Base-by-base conservation (phyloP, 768 basidiomycete genomes). In the Suillus occidentalis region DNA sequence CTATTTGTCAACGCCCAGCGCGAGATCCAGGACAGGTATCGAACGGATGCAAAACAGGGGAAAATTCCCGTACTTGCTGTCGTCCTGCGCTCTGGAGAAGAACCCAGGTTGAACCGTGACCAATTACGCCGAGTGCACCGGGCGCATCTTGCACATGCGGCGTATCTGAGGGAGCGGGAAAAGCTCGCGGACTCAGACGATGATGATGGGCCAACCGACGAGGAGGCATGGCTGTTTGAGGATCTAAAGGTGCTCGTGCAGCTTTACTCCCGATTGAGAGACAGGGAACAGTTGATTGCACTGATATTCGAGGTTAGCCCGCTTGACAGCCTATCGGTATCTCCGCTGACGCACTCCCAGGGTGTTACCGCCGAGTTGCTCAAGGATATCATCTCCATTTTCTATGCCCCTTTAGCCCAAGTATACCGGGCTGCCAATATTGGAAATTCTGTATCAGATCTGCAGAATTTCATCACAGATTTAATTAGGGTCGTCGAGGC, bases 381-480 rank as follows among this genome's bases (percentile, higher is more conserved):
- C 72, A 98, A 96, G 77, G 97, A 99, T 75, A 98, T 99, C 65
- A 94, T 99, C 71, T 98, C 97, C 22, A 99, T 99, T 65, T 99
- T 99, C 77, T 99, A 99, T 76, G 80, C 95, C 1, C 97, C 97
- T 2, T 81, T 99, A 31, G 97, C 97, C 2, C 94, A 97, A 72
- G 97, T 99, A 2, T 99, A 99, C 79, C 89, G 92, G 71, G 97
- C 97, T 12, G 97, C 97, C 6, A 97, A 92, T 73, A 98, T 99
- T 62, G 91, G 92, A 13, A 97, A 99, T 74, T 99, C 96, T 1
- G 73, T 99, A 0, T 82, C 87, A 37, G 97, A 99, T 74, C 71
- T 98, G 58, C 97, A 99, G 77, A 93, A 83, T 70, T 99, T 99
- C 72, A 84, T 99, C 70, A 96, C 91, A 67, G 97, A 99, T 74